Percentiles rank a stretch among this genome's conserved stretches.
Conservation (phyloP, 768 basidiomycete species). For the Clavaria fumosa region DNA sequence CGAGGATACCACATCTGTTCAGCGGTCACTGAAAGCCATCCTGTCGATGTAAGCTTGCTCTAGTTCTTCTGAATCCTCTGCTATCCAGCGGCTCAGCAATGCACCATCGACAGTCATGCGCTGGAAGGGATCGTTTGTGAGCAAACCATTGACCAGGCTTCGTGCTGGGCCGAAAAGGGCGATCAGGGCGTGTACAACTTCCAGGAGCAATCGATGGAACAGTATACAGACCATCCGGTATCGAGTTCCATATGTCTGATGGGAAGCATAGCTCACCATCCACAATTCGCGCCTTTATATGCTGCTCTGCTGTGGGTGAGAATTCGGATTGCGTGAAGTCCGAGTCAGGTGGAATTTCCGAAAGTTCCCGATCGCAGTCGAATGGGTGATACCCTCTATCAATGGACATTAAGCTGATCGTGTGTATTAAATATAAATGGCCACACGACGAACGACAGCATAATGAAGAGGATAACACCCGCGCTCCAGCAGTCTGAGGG, state of each 20-base stretch:
- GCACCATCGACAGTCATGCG: constrained; percentile 54
- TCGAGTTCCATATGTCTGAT: constrained; percentile 34
- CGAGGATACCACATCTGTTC: background rate
- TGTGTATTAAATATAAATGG: background rate
- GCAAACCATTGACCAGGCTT: constrained; percentile 40
- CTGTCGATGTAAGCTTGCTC: constrained; percentile 44
- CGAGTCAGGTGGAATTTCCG: no score
- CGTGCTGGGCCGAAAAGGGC: no score
- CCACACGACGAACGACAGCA: constrained; percentile 51
- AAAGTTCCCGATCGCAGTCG: no score
- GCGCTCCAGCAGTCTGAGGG: constrained; percentile 87
- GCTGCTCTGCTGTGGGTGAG: constrained; percentile 37
- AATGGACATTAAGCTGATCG: constrained; percentile 1
- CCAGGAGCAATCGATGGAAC: no score
- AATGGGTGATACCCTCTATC: constrained; percentile 64
- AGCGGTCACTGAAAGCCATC: constrained; percentile 16
- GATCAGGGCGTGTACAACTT: no score
- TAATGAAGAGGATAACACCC: constrained; percentile 67
- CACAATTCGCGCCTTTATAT: constrained; percentile 58
- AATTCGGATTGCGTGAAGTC: constrained; percentile 27
- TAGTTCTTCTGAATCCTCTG: constrained; percentile 42
- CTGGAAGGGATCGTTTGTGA: constrained; percentile 37
- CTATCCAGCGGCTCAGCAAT: constrained; percentile 52
- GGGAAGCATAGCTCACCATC: constrained; percentile 43
- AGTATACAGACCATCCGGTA: constrained; percentile 39